Percentiles rank a stretch among this genome's conserved stretches.
These are phyloP conservation scores for Spergularia marina DNA, from an alignment of 148 eudicot genomes.

Conservation along the genomic window DNA sequence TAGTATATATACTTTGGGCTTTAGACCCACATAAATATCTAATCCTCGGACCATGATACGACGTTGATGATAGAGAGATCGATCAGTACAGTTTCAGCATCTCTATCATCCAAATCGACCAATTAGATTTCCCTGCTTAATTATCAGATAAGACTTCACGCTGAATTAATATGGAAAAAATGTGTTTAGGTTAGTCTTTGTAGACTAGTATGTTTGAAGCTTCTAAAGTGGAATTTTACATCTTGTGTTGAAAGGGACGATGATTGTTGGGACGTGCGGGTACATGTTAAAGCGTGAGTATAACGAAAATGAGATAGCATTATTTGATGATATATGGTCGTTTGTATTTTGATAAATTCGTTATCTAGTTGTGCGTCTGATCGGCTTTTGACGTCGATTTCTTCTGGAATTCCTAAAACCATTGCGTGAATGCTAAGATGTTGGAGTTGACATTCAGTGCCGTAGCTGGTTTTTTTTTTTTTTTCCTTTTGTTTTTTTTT, in stretches of 20 bases:
- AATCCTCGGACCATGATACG: constrained; percentile 10
- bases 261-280: too few relatives aligned
- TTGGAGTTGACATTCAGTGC: constrained; percentile 12
- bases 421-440: neutral
- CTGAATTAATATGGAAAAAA: too few relatives aligned
- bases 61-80: too few relatives aligned
- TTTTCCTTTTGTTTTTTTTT: too few relatives aligned
- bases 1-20: neutral
- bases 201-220: neutral
- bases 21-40: constrained; percentile 17
- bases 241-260: too few relatives aligned
- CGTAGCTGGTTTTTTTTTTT: neutral
- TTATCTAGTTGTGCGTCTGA: too few relatives aligned
- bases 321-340: too few relatives aligned
- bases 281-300: too few relatives aligned
- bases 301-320: too few relatives aligned
- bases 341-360: too few relatives aligned
- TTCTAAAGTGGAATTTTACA: neutral
- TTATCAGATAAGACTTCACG: neutral
- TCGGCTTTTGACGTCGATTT: neutral
- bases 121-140: constrained; percentile 1
- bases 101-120: constrained; percentile 4
- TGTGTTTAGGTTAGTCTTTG: neutral
- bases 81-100: neutral
- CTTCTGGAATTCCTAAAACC: neutral